Conservation (phyloP, 1,284 basidiomycete genomes). For the Heliocybe sulcata region DNA sequence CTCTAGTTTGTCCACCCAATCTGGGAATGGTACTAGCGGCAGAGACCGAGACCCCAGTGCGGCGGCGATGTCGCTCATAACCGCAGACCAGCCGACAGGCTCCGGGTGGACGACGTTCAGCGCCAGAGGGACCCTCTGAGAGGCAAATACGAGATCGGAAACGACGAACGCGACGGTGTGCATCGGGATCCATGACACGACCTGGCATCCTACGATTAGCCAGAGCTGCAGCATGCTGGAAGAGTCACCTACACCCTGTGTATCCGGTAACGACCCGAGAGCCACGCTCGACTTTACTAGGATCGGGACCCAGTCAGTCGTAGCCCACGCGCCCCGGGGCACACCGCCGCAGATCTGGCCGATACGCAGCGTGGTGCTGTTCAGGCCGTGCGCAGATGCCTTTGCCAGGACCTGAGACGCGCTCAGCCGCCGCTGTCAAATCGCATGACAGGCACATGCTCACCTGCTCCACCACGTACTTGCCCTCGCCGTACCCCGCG, state of each 20-base stretch:
- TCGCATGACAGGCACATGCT: constrained; percentile 3
- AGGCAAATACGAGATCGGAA: constrained; percentile 6
- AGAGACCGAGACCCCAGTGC: background rate
- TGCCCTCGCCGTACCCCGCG: constrained; percentile 25
- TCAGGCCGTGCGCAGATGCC: constrained; percentile 14
- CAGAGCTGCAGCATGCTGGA: background rate
- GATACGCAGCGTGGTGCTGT: constrained; percentile 18
- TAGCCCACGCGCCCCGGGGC: constrained; percentile 21
- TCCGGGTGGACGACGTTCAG: constrained; percentile 7
- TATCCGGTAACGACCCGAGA: constrained; percentile 19
- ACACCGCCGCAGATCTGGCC: constrained; percentile 23
- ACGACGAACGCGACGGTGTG: constrained; percentile 9
- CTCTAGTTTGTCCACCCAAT: background rate
- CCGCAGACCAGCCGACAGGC: background rate
- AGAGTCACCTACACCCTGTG: constrained; percentile 13
- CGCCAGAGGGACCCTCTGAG: constrained; percentile 6
- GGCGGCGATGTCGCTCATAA: background rate
- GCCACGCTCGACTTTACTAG: constrained; percentile 20
- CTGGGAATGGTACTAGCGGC: background rate
- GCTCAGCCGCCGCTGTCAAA: constrained; percentile 5
- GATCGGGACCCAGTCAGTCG: constrained; percentile 25
- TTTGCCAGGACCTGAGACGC: constrained; percentile 15
- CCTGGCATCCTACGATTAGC: constrained; percentile 3
- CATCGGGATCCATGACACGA: constrained; percentile 10
- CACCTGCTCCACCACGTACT: constrained; percentile 21